phyloP scores from a whole-genome alignment of 108 stramenopile species.

The Bacterosira constricta region DNA sequence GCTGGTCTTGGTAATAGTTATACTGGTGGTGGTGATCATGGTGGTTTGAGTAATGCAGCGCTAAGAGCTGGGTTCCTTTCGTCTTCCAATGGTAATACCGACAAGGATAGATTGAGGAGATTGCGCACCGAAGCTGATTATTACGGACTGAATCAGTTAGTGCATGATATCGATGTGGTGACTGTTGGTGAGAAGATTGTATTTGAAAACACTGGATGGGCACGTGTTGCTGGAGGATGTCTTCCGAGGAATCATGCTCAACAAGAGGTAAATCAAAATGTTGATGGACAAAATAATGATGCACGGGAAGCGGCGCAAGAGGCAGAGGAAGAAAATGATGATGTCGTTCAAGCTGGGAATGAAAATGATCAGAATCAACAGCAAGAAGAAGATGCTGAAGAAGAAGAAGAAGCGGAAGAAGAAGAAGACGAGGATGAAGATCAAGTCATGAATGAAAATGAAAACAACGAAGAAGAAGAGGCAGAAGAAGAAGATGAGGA shows the following conservation, averaged over 20 bases:
- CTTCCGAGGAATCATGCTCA: background rate
- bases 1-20: too few relatives aligned
- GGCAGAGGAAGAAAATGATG: constrained; percentile 5
- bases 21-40: background rate
- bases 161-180: constrained; percentile 38
- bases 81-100: too few relatives aligned
- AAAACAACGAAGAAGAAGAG: background rate
- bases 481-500: background rate
- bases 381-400: constrained; percentile 25
- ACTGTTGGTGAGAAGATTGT: constrained; percentile 31
- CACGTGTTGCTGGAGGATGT: constrained; percentile 42
- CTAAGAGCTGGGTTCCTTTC: too few relatives aligned
- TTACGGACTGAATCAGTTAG: constrained; percentile 40
- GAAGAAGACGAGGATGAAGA: constrained; percentile 7
- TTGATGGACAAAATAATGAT: background rate
- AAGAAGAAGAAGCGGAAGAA: constrained; percentile 24
- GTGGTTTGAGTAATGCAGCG: background rate
- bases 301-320: background rate
- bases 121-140: constrained; percentile 44
- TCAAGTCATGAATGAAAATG: background rate
- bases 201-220: constrained; percentile 26
- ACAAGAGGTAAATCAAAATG: background rate
- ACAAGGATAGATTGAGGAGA: constrained; percentile 28
- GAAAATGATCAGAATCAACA: constrained; percentile 8
- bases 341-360: background rate